Evolutionary conservation across 306 rosid species (phyloP), one percentile per base, ranked within the genome.

Genomic region (Biancaea sappan): DNA sequence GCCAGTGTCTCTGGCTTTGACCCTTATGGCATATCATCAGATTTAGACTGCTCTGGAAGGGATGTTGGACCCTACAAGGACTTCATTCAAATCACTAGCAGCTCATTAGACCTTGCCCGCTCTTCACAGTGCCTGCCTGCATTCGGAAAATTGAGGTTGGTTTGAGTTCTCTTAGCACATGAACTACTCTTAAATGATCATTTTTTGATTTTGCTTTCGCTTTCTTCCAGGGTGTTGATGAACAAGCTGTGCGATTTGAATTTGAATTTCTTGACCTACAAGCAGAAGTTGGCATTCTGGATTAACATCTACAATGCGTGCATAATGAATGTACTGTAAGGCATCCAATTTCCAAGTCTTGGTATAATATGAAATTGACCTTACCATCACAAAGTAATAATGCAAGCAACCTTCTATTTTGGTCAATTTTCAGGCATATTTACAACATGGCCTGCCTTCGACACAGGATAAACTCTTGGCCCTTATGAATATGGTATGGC

Each of bases 241-340:
- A 88, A 86, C 61, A 86, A 80, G 65, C 84, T 91, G 50, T 78
- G 90, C 72, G 80, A 74, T 71, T 89, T 88, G 73, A 89, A 91
- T 73, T 79, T 91, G 81, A 86, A 85, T 53, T 88, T 78, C 84
- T 83, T 91, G 90, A 85, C 84, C 74, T 84, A 91, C 91, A 94
- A 88, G 83, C 96, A 94, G 69, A 91, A 87, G 83, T 71, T 94
- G 73, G 98, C 98, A 68, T 94, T 94, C 82, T 94, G 98, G 97
- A 94, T 94, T 79, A 94, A 91, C 89, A 79, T 91, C 63, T 90
- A 94, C 84, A 94, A 94, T 79, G 91, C 95, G 83, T 91, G 94
- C 82, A 90, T 91, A 82, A 91, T 94, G 98, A 96, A 94, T 90
- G 98, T 94, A 91, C 96, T 82, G 90, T 88, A 87, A 87, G 94